Conservation (phyloP, 2,329 filamentous ascomycete species). For the Colletotrichum graminicola region DNA sequence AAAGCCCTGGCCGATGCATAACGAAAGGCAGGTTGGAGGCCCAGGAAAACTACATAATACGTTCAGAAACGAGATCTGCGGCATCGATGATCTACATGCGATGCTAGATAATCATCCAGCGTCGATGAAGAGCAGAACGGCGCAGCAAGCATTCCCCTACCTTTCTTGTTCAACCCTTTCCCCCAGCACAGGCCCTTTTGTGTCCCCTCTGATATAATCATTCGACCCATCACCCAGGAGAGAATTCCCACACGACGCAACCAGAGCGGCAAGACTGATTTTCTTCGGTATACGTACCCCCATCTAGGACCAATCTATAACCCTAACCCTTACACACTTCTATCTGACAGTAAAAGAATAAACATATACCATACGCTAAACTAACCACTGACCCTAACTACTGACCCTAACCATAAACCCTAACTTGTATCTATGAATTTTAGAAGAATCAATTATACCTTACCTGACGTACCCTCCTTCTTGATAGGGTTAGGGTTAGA, state of each 20-base stretch:
- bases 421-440: too few relatives aligned
- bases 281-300: too few relatives aligned
- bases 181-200: neutral
- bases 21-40: neutral
- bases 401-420: too few relatives aligned
- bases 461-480: too few relatives aligned
- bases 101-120: neutral
- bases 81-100: conserved; percentile 4
- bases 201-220: neutral
- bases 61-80: conserved; percentile 3
- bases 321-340: too few relatives aligned
- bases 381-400: too few relatives aligned
- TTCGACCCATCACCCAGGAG: neutral
- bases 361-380: too few relatives aligned
- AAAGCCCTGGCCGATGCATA: conserved; percentile 5
- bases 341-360: too few relatives aligned
- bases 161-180: neutral
- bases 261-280: conserved; percentile 11
- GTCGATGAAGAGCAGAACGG: neutral
- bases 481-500: too few relatives aligned
- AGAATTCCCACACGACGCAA: neutral
- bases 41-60: neutral
- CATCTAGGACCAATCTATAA: too few relatives aligned
- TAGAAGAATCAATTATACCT: too few relatives aligned
- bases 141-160: neutral